Conservation (phyloP, 164 flowering plant genomes). For the Vitis vinifera region ASM3070453v1 NC_081820.1:22304501-22305000, state of each 20-base stretch:
- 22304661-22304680: neutral
- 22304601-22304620: neutral
- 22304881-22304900: too few relatives aligned
- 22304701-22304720: neutral
- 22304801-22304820: neutral
- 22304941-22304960: too few relatives aligned
- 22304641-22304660: neutral
- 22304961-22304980: too few relatives aligned
- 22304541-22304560: constrained; percentile 84
- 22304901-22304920: too few relatives aligned
- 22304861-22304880: too few relatives aligned
- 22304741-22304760: neutral
- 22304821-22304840: too few relatives aligned
- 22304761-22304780: neutral
- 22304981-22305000: too few relatives aligned
- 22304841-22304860: too few relatives aligned
- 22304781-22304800: neutral
- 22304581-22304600: neutral
- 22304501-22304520: constrained; percentile 72
- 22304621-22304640: neutral
- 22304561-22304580: constrained; percentile 35
- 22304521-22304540: constrained; percentile 83
- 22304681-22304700: neutral
- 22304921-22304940: too few relatives aligned
- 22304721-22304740: neutral